phyloP scores from a whole-genome alignment of 2,329 filamentous ascomycete genomes.

The Chrysoporthe austroafricana region DNA sequence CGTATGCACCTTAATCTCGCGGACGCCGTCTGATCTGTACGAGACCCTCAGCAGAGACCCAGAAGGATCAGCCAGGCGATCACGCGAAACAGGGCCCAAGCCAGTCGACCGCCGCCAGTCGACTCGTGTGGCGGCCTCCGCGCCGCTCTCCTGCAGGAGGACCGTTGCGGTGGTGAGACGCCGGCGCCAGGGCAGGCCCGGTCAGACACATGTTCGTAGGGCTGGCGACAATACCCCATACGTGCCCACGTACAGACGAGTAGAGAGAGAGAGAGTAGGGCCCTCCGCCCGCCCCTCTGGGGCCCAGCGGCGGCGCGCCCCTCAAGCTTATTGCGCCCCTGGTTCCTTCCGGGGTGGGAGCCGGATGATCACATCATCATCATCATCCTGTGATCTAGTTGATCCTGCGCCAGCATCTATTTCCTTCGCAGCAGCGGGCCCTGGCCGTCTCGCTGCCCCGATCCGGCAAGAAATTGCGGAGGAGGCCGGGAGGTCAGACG shows the following conservation, averaged over 20 bases:
- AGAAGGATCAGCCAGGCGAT: background rate
- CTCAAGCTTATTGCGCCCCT: background rate
- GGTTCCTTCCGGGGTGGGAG: slow-evolving; percentile 16
- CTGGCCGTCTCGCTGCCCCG: background rate
- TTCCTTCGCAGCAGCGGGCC: too few species aligned
- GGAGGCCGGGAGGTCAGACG: background rate
- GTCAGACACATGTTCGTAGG: slow-evolving; percentile 9
- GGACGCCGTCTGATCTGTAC: background rate
- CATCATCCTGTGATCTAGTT: slow-evolving; percentile 2
- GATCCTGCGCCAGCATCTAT: background rate
- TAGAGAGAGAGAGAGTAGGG: too few species aligned
- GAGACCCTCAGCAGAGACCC: background rate
- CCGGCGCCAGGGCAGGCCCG: background rate
- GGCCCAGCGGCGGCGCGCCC: too few species aligned
- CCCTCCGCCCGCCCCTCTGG: too few species aligned
- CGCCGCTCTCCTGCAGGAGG: slow-evolving; percentile 12
- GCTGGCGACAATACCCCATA: background rate
- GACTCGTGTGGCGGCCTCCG: background rate
- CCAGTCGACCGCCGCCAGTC: background rate
- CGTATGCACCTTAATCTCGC: background rate
- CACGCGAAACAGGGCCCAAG: background rate
- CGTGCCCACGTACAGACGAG: too few species aligned
- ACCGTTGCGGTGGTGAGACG: background rate
- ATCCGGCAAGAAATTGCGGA: background rate
- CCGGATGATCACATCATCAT: slow-evolving; percentile 1